Evolutionary conservation across 257 asterid species (phyloP).

Genomic region (Scutellaria minor): DNA sequence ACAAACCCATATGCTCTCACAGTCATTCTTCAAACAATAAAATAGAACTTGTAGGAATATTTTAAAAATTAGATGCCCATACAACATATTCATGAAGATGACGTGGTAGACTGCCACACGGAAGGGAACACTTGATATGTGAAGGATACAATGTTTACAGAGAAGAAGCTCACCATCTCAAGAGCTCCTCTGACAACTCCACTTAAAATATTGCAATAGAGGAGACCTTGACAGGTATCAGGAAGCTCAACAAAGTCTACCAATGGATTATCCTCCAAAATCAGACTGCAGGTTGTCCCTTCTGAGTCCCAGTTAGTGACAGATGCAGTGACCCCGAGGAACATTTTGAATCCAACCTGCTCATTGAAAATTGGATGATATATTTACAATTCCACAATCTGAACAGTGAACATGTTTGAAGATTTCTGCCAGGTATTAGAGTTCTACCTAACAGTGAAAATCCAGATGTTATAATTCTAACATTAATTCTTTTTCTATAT

Average conservation of each 20-base stretch:
- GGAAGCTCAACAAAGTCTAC: conserved; percentile 99
- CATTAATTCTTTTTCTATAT: background rate
- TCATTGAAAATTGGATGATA: conserved; percentile 10
- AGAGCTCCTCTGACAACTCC: conserved; percentile 95
- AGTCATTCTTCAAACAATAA: conserved; percentile 14
- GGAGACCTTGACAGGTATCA: conserved; percentile 94
- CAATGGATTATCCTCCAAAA: conserved; percentile 92
- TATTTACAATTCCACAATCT: background rate
- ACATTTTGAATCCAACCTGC: conserved; percentile 95
- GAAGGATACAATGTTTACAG: conserved; percentile 14
- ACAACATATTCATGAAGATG: conserved; percentile 11
- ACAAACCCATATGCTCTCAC: background rate
- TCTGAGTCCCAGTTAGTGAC: conserved; percentile 88
- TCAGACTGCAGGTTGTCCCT: conserved; percentile 92
- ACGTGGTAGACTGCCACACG: background rate
- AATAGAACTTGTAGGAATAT: background rate
- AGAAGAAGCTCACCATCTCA: conserved; percentile 77
- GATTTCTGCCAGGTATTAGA: background rate
- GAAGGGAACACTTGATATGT: background rate
- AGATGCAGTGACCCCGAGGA: conserved; percentile 82
- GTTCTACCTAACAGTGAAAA: background rate
- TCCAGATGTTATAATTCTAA: too few relatives aligned
- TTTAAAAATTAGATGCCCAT: background rate
- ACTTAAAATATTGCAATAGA: conserved; percentile 89
- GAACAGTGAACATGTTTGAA: background rate